phyloP scores from a whole-genome alignment of 2,329 filamentous ascomycete genomes.

The Botryotinia convoluta region DNA sequence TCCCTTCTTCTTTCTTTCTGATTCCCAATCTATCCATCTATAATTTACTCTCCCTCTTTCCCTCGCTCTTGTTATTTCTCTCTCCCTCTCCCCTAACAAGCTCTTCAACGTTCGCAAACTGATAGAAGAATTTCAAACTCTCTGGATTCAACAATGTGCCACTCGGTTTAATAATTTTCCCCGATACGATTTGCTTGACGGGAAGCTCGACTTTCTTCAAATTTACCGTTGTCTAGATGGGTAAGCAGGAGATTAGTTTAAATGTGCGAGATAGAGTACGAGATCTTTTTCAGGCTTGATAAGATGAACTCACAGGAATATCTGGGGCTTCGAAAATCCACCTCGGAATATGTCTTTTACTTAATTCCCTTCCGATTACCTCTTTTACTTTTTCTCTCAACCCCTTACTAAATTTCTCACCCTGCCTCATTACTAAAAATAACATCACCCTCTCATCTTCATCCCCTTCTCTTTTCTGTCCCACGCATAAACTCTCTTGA shows the following conservation, averaged over 20 bases:
- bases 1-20: neutral
- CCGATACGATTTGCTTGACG: constrained; percentile 80
- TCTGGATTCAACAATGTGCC: constrained; percentile 75
- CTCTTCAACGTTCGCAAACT: constrained; percentile 71
- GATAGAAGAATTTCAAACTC: constrained; percentile 75
- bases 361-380: constrained; percentile 64
- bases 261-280: neutral
- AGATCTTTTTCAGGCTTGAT: neutral
- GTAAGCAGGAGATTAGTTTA: neutral
- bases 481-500: constrained; percentile 68
- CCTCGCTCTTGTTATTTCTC: neutral
- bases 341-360: constrained; percentile 72
- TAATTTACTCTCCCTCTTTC: neutral
- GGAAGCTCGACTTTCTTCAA: constrained; percentile 83
- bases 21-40: neutral
- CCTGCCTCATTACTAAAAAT: constrained; percentile 59
- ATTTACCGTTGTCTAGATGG: constrained; percentile 70
- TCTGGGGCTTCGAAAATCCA: constrained; percentile 78
- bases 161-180: constrained; percentile 69
- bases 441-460: constrained; percentile 57
- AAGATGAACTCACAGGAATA: constrained; percentile 62
- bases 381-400: constrained; percentile 60
- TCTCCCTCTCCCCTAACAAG: neutral
- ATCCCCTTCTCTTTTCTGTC: constrained; percentile 64
- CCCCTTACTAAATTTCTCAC: constrained; percentile 50